phyloP scores from a whole-genome alignment of 1,284 basidiomycete species.

The Heterobasidion irregulare region DNA sequence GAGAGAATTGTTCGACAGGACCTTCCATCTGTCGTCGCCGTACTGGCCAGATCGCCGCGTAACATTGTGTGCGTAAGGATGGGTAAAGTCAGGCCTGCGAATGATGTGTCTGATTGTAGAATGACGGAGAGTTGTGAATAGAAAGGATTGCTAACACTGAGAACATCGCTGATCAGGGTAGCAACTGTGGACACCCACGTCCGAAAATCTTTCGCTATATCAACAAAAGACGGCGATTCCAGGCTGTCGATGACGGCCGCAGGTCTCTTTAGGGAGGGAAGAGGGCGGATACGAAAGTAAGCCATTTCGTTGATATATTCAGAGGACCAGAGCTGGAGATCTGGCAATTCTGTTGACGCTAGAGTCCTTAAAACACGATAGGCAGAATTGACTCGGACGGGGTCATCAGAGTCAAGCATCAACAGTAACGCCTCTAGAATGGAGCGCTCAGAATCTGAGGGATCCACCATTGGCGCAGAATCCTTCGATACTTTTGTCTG shows the following conservation, averaged over 20 bases:
- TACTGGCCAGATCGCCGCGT: constrained; percentile 7
- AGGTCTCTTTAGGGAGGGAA: constrained; percentile 20
- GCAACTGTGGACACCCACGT: constrained; percentile 65
- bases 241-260: constrained; percentile 28
- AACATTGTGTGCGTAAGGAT: constrained; percentile 69
- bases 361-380: constrained; percentile 58
- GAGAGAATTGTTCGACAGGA: constrained; percentile 37
- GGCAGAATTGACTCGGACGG: constrained; percentile 43
- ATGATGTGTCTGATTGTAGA: constrained; percentile 41
- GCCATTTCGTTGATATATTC: constrained; percentile 42
- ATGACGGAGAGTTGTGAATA: constrained; percentile 63
- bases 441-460: constrained; percentile 24
- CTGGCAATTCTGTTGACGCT: constrained; percentile 24
- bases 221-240: constrained; percentile 25
- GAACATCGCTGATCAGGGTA: constrained; percentile 49
- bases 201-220: constrained; percentile 37
- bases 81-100: constrained; percentile 67
- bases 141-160: constrained; percentile 50
- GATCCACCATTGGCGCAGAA: not conserved
- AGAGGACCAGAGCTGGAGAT: constrained; percentile 25
- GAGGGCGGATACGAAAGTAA: constrained; percentile 41
- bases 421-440: constrained; percentile 46
- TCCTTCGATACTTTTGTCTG: not conserved
- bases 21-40: constrained; percentile 7
- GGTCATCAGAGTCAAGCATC: constrained; percentile 46